Evolutionary conservation across 2,329 filamentous ascomycete genomes (phyloP).

Genomic region (Aspergillus fumigatiaffinis): DNA sequence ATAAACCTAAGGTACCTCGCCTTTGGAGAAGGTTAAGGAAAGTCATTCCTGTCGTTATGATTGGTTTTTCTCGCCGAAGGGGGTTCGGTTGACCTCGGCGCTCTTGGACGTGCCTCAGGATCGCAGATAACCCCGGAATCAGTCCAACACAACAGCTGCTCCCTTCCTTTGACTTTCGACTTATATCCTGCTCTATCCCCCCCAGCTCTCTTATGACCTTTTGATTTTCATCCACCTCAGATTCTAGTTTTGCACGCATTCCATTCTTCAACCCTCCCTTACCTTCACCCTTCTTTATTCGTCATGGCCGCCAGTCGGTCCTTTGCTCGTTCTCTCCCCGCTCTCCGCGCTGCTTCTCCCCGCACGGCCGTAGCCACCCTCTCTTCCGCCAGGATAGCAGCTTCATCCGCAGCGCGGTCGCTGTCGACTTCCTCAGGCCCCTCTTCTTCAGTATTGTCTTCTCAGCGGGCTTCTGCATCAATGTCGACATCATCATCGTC

Average conservation of each 20-base stretch:
- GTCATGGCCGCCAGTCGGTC: slow-evolving; percentile 39
- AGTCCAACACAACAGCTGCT: neutral
- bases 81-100: neutral
- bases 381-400: slow-evolving; percentile 18
- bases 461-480: slow-evolving; percentile 12
- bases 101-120: neutral
- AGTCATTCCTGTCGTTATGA: neutral
- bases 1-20: too few species aligned
- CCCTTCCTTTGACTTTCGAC: neutral
- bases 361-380: slow-evolving; percentile 27
- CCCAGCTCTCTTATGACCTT: neutral
- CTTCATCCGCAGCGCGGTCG: slow-evolving; percentile 22
- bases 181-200: neutral
- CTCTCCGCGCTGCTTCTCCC: slow-evolving; percentile 36
- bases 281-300: slow-evolving; percentile 2
- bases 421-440: slow-evolving; percentile 19
- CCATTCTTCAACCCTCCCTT: neutral
- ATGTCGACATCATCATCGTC: slow-evolving; percentile 17
- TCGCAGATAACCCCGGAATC: neutral
- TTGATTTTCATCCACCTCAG: neutral
- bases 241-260: neutral
- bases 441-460: slow-evolving; percentile 17
- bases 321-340: slow-evolving; percentile 34
- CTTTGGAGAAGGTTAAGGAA: neutral
- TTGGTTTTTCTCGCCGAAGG: neutral